Conservation (phyloP, 2,329 filamentous ascomycete species). For the Penicillium oxalicum region DNA sequence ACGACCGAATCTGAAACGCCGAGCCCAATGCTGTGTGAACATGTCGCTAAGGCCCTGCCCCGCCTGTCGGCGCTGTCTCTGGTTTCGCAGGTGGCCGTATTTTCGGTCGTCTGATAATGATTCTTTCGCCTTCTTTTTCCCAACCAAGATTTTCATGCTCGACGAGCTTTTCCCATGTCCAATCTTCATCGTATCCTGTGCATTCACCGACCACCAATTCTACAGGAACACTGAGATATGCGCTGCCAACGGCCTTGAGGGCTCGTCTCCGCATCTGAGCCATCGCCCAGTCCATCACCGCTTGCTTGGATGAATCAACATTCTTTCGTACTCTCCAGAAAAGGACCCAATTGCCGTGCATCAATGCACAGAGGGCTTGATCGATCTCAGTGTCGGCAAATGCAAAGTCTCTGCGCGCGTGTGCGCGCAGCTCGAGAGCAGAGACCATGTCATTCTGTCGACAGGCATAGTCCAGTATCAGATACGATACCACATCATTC, state of each 20-base stretch:
- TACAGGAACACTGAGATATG: constrained; percentile 72
- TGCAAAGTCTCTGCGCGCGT: constrained; percentile 44
- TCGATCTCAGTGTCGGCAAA: constrained; percentile 65
- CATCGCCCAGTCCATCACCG: constrained; percentile 76
- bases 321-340: constrained; percentile 66
- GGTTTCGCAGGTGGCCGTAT: constrained; percentile 18
- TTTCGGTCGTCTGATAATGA: constrained; percentile 64
- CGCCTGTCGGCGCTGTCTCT: constrained; percentile 13
- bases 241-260: constrained; percentile 77
- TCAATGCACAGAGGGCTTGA: constrained; percentile 61
- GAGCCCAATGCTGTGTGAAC: neutral
- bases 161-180: constrained; percentile 66
- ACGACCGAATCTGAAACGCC: too few species aligned
- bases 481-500: constrained; percentile 72
- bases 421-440: constrained; percentile 62
- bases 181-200: constrained; percentile 34
- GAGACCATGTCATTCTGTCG: constrained; percentile 67
- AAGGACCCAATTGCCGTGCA: constrained; percentile 73
- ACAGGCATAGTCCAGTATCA: constrained; percentile 83
- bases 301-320: constrained; percentile 74
- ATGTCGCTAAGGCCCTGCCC: neutral
- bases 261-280: constrained; percentile 67
- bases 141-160: constrained; percentile 72
- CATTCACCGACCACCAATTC: constrained; percentile 59
- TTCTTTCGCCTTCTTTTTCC: constrained; percentile 65